Evolutionary conservation across 805 yeast genomes (phyloP).

Genomic region (Kluyveromyces siamensis): DNA sequence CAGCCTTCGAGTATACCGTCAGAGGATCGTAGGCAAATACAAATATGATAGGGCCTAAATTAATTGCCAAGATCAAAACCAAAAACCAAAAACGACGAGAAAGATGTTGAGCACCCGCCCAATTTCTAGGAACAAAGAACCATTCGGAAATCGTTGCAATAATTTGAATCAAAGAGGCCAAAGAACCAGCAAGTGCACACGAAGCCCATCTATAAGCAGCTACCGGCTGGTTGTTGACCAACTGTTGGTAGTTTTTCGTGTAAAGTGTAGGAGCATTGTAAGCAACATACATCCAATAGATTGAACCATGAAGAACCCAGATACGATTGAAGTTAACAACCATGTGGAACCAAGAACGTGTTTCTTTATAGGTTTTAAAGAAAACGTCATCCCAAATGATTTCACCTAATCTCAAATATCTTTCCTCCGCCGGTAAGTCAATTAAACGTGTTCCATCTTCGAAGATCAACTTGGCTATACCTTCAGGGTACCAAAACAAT

Average conservation of each 20-base stretch:
- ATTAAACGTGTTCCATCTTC: conserved; percentile 90
- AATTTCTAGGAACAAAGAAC: conserved; percentile 92
- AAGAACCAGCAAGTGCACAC: conserved; percentile 83
- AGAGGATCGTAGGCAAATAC: conserved; percentile 75
- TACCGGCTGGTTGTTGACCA: conserved; percentile 76
- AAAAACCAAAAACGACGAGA: conserved; percentile 78
- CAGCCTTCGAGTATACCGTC: conserved; percentile 57
- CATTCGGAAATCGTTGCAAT: conserved; percentile 87
- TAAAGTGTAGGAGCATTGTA: conserved; percentile 88
- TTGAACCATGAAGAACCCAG: conserved; percentile 86
- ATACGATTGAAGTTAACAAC: conserved; percentile 95
- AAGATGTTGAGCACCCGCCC: conserved; percentile 99
- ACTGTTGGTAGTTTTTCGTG: conserved; percentile 78
- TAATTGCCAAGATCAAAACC: conserved; percentile 52
- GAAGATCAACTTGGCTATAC: conserved; percentile 83
- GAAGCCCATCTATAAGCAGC: conserved; percentile 91
- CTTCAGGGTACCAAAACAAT: conserved; percentile 99
- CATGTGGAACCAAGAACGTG: conserved; percentile 95
- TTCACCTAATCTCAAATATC: conserved; percentile 84
- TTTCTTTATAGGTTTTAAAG: conserved; percentile 91
- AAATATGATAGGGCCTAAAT: conserved; percentile 80
- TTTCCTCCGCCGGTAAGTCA: conserved; percentile 82
- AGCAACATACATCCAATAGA: conserved; percentile 93
- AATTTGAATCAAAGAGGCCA: conserved; percentile 76
- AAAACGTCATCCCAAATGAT: conserved; percentile 87